phyloP scores from a whole-genome alignment of 2,329 filamentous ascomycete genomes.

The Teratosphaeriaceae sp. region DNA sequence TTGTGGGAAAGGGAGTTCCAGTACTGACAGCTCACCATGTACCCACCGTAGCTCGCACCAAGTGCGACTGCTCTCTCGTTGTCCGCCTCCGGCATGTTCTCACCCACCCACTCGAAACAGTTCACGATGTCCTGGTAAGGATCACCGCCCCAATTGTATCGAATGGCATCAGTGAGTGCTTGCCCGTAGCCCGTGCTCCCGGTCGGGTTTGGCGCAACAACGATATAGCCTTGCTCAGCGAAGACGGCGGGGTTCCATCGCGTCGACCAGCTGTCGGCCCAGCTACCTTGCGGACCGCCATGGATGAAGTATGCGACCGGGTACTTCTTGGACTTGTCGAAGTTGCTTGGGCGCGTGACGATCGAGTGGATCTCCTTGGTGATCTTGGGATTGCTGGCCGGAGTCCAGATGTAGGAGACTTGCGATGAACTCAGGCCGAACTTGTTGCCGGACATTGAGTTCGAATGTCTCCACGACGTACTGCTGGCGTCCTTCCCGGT shows the following conservation, averaged over 20 bases:
- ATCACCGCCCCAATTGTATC: slow-evolving; percentile 73
- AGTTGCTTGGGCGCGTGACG: slow-evolving; percentile 21
- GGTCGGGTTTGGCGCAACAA: slow-evolving; percentile 25
- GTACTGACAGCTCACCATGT: slow-evolving; percentile 53
- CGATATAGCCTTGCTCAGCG: slow-evolving; percentile 27
- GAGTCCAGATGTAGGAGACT: slow-evolving; percentile 62
- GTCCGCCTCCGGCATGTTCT: slow-evolving; percentile 62
- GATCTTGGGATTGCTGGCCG: slow-evolving; percentile 47
- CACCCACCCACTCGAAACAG: slow-evolving; percentile 66
- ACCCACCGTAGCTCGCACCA: slow-evolving; percentile 69
- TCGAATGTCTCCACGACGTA: slow-evolving; percentile 41
- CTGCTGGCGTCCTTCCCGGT: slow-evolving; percentile 28
- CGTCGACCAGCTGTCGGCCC: slow-evolving; percentile 22
- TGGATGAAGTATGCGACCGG: slow-evolving; percentile 28
- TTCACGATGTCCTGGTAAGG: slow-evolving; percentile 79
- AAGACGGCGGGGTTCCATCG: slow-evolving; percentile 25
- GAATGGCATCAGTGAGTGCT: slow-evolving; percentile 50
- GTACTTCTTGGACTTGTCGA: slow-evolving; percentile 22
- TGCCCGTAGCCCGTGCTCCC: slow-evolving; percentile 26
- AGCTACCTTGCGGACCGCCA: slow-evolving; percentile 25
- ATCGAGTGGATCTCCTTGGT: slow-evolving; percentile 56
- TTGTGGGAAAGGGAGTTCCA: not conserved
- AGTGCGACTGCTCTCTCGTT: slow-evolving; percentile 62
- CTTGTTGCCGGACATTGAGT: slow-evolving; percentile 56
- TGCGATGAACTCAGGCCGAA: slow-evolving; percentile 61